Conservation (phyloP, 139 green algal species). For the Chlorella vulgaris region DNA sequence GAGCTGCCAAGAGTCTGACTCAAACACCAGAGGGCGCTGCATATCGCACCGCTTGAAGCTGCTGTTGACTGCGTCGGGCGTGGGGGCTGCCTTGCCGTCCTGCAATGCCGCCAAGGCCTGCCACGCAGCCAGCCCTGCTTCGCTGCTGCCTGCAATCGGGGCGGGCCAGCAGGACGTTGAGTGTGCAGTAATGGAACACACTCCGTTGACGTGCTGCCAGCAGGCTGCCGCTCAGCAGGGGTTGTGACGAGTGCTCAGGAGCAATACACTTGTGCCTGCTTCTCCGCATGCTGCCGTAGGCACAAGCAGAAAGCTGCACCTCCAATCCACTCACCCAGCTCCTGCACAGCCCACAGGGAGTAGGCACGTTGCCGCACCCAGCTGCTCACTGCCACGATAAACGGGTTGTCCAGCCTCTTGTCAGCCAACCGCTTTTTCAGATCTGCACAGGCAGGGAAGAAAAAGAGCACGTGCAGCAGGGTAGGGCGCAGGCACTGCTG, state of each 20-base stretch:
- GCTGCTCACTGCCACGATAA: slow-evolving; percentile 8
- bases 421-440: slow-evolving; percentile 11
- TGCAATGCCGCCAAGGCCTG: neutral
- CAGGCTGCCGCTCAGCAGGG: neutral
- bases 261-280: slow-evolving; percentile 2
- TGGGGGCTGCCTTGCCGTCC: neutral
- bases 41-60: slow-evolving; percentile 5
- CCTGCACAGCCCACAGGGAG: slow-evolving; percentile 56
- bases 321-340: slow-evolving; percentile 31
- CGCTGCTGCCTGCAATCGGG: neutral
- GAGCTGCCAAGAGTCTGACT: neutral
- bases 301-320: neutral
- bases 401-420: neutral
- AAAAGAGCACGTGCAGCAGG: neutral
- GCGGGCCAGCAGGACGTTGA: neutral
- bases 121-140: neutral
- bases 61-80: neutral
- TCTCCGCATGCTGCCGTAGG: neutral
- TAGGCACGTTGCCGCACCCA: slow-evolving; percentile 63
- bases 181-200: no score
- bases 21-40: slow-evolving; percentile 17
- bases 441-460: neutral
- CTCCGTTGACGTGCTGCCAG: neutral
- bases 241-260: no score
- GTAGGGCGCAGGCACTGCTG: no score